These are phyloP conservation scores for Coprinopsis sp. DNA, from an alignment of 768 basidiomycete species.

Conservation along the genomic window DNA sequence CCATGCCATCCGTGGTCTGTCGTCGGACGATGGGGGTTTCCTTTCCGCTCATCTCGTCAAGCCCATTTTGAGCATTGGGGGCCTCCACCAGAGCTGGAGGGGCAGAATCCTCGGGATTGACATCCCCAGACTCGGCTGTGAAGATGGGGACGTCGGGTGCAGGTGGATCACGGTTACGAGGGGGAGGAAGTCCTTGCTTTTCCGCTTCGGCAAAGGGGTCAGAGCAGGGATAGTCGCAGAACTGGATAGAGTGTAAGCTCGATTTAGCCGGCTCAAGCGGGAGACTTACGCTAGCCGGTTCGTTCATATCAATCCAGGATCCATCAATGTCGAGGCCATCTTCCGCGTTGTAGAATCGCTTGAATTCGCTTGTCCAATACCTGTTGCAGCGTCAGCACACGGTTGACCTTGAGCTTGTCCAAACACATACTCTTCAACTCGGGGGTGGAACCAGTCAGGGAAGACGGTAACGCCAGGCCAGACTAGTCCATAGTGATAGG, in stretches of 20 bases:
- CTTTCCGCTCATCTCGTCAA: too few species aligned
- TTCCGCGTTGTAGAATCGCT: conserved; percentile 47
- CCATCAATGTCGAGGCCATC: conserved; percentile 64
- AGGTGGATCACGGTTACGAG: conserved; percentile 45
- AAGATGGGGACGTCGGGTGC: conserved; percentile 52
- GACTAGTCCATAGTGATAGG: conserved; percentile 50
- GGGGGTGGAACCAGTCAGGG: conserved; percentile 35
- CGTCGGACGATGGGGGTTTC: too few species aligned
- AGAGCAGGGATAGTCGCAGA: conserved; percentile 58
- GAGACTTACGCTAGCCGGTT: conserved; percentile 54
- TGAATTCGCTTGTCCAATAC: conserved; percentile 62
- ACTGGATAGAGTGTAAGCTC: conserved; percentile 29
- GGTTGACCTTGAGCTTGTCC: conserved; percentile 1
- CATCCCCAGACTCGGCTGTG: conserved; percentile 13
- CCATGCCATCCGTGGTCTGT: too few species aligned
- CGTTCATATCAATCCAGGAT: conserved; percentile 76
- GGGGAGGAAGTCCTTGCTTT: conserved; percentile 49
- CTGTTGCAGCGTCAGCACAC: conserved; percentile 23
- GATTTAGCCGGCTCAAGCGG: neutral
- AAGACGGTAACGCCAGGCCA: conserved; percentile 65
- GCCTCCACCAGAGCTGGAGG: conserved; percentile 2
- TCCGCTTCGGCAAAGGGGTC: conserved; percentile 57
- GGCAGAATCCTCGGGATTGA: neutral
- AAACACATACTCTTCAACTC: neutral
- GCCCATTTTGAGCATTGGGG: conserved; percentile 4